These are phyloP conservation scores for Nelumbo lutea DNA, from an alignment of 164 flowering plant species.

Conservation along the genomic window DNA sequence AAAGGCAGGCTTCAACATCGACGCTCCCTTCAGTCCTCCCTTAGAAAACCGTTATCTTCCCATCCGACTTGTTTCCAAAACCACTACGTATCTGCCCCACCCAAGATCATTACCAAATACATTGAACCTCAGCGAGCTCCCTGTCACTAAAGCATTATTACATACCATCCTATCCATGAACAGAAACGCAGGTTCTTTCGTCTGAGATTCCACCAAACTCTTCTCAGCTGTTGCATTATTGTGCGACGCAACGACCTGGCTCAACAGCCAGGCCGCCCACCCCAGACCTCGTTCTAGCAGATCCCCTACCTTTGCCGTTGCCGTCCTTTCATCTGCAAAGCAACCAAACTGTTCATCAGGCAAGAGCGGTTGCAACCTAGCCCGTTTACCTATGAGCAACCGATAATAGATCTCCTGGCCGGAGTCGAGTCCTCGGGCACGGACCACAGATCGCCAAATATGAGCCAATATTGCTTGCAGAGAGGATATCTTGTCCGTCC, in stretches of 20 bases:
- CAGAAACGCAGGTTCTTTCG: background rate
- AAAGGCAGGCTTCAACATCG: constrained; percentile 23
- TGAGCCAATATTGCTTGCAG: constrained; percentile 32
- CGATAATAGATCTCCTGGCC: constrained; percentile 8
- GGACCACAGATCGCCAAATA: constrained; percentile 30
- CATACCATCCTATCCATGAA: too few species aligned
- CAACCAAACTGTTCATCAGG: constrained; percentile 38
- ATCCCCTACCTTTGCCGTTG: constrained; percentile 21
- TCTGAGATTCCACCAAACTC: constrained; percentile 6
- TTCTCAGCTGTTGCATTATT: background rate
- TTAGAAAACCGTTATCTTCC: constrained; percentile 16
- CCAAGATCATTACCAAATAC: constrained; percentile 39
- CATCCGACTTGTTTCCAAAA: constrained; percentile 16
- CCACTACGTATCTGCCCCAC: constrained; percentile 39
- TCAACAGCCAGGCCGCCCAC: constrained; percentile 25
- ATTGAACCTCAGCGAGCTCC: constrained; percentile 35
- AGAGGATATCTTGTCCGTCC: constrained; percentile 20
- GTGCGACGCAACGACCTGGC: constrained; percentile 14
- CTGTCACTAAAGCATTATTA: background rate
- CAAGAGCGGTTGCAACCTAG: constrained; percentile 27
- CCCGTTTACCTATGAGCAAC: constrained; percentile 13
- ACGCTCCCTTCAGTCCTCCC: constrained; percentile 25
- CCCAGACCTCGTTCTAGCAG: constrained; percentile 18
- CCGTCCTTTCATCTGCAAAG: background rate
- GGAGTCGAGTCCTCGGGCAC: constrained; percentile 1